These are phyloP conservation scores for Saussurea involucrata DNA, from an alignment of 129 eudicot genomes.

Conservation along the genomic window DNA sequence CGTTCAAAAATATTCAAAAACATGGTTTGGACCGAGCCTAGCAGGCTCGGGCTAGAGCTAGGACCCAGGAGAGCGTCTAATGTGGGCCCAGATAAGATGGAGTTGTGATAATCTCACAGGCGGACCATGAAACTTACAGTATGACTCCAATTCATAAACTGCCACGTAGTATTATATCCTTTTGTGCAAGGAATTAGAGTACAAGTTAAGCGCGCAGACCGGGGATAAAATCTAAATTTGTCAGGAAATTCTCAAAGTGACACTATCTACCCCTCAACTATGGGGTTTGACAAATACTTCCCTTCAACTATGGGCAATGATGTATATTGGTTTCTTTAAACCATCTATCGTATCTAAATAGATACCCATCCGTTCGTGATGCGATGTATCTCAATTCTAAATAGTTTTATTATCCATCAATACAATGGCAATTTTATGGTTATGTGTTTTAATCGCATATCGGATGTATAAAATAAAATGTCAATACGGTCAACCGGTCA, in stretches of 20 bases:
- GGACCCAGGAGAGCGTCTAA: slow-evolving; percentile 37
- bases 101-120: neutral
- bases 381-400: too few relatives aligned
- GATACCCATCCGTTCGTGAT: too few relatives aligned
- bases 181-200: slow-evolving; percentile 9
- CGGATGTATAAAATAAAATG: too few relatives aligned
- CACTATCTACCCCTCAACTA: neutral
- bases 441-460: too few relatives aligned
- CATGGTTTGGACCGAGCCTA: slow-evolving; percentile 48
- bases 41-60: slow-evolving; percentile 27
- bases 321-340: neutral
- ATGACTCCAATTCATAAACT: slow-evolving; percentile 8
- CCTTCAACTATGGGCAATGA: neutral
- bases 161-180: slow-evolving; percentile 11
- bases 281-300: neutral
- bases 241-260: neutral
- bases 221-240: neutral
- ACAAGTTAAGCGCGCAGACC: slow-evolving; percentile 19
- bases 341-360: neutral
- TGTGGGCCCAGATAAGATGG: slow-evolving; percentile 12
- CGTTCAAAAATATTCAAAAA: slow-evolving; percentile 55
- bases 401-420: too few relatives aligned
- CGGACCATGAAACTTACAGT: slow-evolving; percentile 12
- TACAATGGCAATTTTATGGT: too few relatives aligned
- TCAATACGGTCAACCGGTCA: too few relatives aligned